Evolutionary conservation across 1,284 basidiomycete species (phyloP), one percentile per base, ranked within the genome.

Genomic region (Tilletia horrida): DNA sequence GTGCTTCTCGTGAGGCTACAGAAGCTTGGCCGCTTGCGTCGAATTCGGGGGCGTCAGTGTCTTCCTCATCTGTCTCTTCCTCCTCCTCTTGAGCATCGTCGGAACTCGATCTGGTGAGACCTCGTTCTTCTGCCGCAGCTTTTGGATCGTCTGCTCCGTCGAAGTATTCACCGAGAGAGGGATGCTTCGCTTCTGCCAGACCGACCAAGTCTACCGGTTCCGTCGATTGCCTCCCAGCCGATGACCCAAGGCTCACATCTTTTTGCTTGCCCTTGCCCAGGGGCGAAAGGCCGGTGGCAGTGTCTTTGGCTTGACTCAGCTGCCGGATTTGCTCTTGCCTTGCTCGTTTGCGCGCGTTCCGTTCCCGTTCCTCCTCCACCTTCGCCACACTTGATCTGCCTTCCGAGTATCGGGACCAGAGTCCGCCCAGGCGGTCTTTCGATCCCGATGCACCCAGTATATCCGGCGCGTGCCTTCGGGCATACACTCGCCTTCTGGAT

Each of bases 351-450:
- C 50, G n/a, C 13, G 27, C n/a, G 11, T 27, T 52, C 18, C 50
- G 21, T 8, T 52, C 50, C 23, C 50, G 50, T 14, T 52, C 50
- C 21, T 52, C 50, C 50, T 52, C 50, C n/a, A 52, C 50, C 6
- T 52, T 21, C 50, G 11, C n/a, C 23, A 52, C 50, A 21, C 50
- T 52, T 21, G 50, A 52, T 14, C 27, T 52, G 50, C 50, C 50
- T 27, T 52, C 50, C n/a, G 50, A 52, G 27, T 52, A 52, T 25
- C 50, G 50, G 11, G 50, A 21, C 50, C 50, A 52, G 0, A 52
- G 13, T 23, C 50, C 50, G 13, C n/a, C 50, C 21, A 52, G 50
- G n/a, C 50, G 50, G 23, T 23, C 50, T 14, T 27, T 52, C 23
- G 50, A 52, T 7, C 50, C 50, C 6, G 23, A 52, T 3, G 23